Evolutionary conservation across 2,329 filamentous ascomycete genomes (phyloP), one percentile per base, ranked within the genome.

Genomic region (Tolypocladium nubicola): DNA sequence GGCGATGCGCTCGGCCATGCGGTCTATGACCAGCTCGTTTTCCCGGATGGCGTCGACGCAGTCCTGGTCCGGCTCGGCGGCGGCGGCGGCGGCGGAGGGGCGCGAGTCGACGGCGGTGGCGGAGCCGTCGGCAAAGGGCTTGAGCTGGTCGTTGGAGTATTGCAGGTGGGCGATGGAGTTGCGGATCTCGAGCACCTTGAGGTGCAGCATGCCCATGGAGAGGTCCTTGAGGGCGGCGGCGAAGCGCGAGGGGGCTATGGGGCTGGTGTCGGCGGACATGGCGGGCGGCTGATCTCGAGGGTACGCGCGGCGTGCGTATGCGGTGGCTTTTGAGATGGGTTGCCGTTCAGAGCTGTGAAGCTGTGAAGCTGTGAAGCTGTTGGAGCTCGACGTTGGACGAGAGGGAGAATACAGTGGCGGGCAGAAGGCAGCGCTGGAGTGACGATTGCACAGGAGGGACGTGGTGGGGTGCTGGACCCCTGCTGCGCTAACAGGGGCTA

Each of bases 161-260:
- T 86, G 81, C 33, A 92, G 83, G 71, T 92, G 87, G 30, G 81
- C 79, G 67, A 91, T 86, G 64, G 79, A 83, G 79, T 90, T 91
- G 68, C 82, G 83, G 60, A 92, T 79, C 70, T 92, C 89, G 67
- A 87, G 81, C 59, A 87, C 82, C 72, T 91, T 91, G 71, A 87
- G 78, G 72, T 88, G 85, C 8, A 92, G 84, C 58, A 80, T 80
- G 61, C 81, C 78, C 62, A 86, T 69, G 45, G 87, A 82, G 57
- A 92, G 83, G 59, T 85, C 81, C 62, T 79, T 76, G 62, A 92
- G 78, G 30, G 88, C 88, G 60, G 77, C 75, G 66, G 85, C 82
- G 75, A 89, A 90, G 67, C 80, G 81, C 21, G 76, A 70, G 33
- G 83, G 75, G 52, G 79, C 73, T 67, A 89, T 89, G 58, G 86